phyloP scores from a whole-genome alignment of 1,139 yeast genomes.

The Scheffersomyces titani region DNA sequence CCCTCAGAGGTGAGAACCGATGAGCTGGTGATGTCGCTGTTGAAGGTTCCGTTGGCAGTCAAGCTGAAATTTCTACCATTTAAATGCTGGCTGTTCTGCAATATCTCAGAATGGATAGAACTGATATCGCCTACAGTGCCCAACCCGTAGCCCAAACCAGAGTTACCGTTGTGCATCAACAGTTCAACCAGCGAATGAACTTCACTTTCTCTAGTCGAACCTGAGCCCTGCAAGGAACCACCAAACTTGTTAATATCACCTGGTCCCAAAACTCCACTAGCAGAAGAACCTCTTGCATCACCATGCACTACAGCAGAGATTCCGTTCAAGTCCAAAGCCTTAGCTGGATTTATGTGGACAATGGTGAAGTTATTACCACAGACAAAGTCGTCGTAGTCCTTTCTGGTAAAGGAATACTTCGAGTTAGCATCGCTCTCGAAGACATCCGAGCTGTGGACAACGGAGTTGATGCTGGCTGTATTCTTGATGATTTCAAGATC shows the following conservation, averaged over 20 bases:
- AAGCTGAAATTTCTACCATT: conserved; percentile 7
- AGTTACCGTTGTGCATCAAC: conserved; percentile 1
- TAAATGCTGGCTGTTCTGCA: conserved; percentile 14
- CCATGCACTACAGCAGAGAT: background rate
- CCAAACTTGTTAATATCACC: background rate
- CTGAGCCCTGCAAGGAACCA: background rate
- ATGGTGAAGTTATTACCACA: conserved; percentile 31
- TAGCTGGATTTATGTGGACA: conserved; percentile 37
- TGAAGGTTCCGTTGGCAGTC: conserved; percentile 1
- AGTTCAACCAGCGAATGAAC: background rate
- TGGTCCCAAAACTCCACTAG: conserved; percentile 2
- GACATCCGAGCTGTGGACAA: background rate
- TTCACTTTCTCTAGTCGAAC: background rate
- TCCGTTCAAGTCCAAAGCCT: conserved; percentile 23
- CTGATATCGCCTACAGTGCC: conserved; percentile 46
- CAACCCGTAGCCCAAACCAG: conserved; percentile 30
- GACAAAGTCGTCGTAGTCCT: conserved; percentile 32
- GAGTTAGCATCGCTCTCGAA: background rate
- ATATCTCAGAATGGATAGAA: conserved; percentile 42
- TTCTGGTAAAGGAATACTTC: conserved; percentile 12
- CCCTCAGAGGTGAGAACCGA: conserved; percentile 19
- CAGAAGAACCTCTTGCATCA: conserved; percentile 5
- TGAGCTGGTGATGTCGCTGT: conserved; percentile 18
- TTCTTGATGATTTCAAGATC: conserved; percentile 13
- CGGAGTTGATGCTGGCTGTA: background rate